These are phyloP conservation scores for Anthoceros angustus DNA, from an alignment of 225 moss, liverwort and hornwort genomes.

Conservation along the genomic window DNA sequence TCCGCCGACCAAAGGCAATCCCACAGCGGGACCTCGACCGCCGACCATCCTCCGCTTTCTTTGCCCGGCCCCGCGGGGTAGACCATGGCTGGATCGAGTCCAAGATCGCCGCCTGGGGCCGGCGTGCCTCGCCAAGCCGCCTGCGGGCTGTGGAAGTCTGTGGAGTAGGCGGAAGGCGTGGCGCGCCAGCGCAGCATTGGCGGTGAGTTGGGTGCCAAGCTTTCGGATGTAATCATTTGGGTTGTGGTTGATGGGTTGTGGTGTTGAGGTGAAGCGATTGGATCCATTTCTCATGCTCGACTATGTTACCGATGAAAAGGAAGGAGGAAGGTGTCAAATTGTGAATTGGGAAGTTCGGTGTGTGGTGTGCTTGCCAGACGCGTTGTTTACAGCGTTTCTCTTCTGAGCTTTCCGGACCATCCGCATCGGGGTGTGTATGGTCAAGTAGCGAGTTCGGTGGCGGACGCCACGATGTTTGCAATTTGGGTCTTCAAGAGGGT, in stretches of 20 bases:
- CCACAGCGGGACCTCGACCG: no score
- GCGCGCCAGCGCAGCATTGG: constrained; percentile 90
- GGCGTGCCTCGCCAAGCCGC: constrained; percentile 25
- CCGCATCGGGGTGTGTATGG: constrained; percentile 44
- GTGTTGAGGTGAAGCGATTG: constrained; percentile 56
- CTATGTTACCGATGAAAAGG: constrained; percentile 34
- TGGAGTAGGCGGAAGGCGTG: constrained; percentile 67
- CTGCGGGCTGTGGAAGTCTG: constrained; percentile 40
- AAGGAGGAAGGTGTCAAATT: neutral
- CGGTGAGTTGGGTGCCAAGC: constrained; percentile 22
- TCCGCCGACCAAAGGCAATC: no score
- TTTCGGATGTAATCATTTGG: neutral
- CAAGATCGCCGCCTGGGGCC: neutral
- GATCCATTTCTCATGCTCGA: constrained; percentile 84
- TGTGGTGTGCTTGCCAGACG: neutral
- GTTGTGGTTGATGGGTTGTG: neutral
- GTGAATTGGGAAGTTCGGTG: neutral
- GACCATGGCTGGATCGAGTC: neutral
- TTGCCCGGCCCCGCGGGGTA: neutral
- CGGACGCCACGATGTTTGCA: no score
- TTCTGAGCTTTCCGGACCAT: constrained; percentile 84
- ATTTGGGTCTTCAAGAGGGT: no score
- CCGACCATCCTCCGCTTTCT: no score
- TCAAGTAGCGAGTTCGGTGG: no score
- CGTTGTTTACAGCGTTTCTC: constrained; percentile 25